phyloP scores from a whole-genome alignment of 495 filamentous ascomycete genomes.

The Hyaloscypha hepaticicola region DNA sequence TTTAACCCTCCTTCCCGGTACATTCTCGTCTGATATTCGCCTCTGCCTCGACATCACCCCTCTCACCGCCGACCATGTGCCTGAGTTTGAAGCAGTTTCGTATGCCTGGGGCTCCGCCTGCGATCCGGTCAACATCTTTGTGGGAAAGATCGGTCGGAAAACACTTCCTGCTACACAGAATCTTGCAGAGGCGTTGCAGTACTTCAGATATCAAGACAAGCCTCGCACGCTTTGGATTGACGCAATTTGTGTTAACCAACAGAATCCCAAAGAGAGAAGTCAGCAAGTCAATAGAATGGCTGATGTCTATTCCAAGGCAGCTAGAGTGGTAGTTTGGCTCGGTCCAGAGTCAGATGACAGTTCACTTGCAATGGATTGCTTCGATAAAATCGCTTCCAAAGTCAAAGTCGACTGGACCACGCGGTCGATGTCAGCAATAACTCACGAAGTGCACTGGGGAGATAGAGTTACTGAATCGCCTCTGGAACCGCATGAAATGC shows the following conservation, averaged over 20 bases:
- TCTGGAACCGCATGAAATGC: neutral
- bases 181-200: conserved; percentile 27
- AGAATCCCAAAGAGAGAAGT: conserved; percentile 32
- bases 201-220: conserved; percentile 28
- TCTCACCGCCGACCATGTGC: neutral
- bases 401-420: conserved; percentile 1
- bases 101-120: conserved; percentile 24
- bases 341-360: conserved; percentile 20
- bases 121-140: conserved; percentile 10
- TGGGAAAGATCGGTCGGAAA: neutral
- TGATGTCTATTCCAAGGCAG: conserved; percentile 33
- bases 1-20: conserved; percentile 7
- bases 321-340: conserved; percentile 34
- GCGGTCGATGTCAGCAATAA: neutral
- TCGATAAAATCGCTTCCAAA: neutral
- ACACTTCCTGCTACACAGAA: conserved; percentile 29
- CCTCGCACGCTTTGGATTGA: conserved; percentile 36
- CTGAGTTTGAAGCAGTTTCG: conserved; percentile 27
- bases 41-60: neutral
- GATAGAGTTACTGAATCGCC: neutral
- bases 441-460: neutral
- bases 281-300: conserved; percentile 37
- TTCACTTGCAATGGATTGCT: conserved; percentile 5
- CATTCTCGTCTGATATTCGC: neutral
- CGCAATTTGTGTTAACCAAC: conserved; percentile 40